Evolutionary conservation across 1,284 basidiomycete species (phyloP), one percentile per base, ranked within the genome.

Genomic region (Ustilago sp.): DNA sequence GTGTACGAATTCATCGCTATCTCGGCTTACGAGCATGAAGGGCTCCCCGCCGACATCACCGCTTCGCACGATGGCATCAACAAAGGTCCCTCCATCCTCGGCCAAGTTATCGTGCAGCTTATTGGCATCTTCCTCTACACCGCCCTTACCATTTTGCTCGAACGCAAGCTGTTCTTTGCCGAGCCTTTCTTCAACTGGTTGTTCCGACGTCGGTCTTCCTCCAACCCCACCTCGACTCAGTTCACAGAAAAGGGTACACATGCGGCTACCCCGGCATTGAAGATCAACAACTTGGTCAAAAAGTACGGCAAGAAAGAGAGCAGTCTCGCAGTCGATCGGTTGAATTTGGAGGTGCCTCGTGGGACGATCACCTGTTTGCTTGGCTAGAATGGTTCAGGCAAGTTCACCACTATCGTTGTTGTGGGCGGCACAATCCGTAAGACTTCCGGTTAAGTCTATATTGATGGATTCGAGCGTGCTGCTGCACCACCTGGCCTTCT

Each of bases 51-150:
- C 0, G 88, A 90, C 71, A 79, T 89, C 2, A 64, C 90, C 11
- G 87, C 89, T 48, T 87, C 87, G 70, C 63, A 62, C 53, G 52
- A 71, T 41, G 64, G 53, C 43, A 65, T 65, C 58, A 88, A 88
- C 65, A 48, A 19, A 12, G 86, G 89, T 15, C 85, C 92, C 19
- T 87, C 86, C 0, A 84, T 93, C n/a, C 83, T 92, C 2, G 90
- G 90, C 0, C 85, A 83, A 82, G 90, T 86, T 19, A 50, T 59
- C 8, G 70, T 51, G 66, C 15, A 63, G 38, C 19, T 41, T 55
- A 88, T 93, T 61, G 88, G 90, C 78, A 88, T 92, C 36, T 90
- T 93, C 83, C 83, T 93, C 6, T 93, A 91, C 90, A 92, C 92
- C 0, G 89, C 87, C 53, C 72, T 92, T 1, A 91, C 91, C 0